Conservation (phyloP, 108 stramenopile species). For the Stephanodiscus minutulus region DNA sequence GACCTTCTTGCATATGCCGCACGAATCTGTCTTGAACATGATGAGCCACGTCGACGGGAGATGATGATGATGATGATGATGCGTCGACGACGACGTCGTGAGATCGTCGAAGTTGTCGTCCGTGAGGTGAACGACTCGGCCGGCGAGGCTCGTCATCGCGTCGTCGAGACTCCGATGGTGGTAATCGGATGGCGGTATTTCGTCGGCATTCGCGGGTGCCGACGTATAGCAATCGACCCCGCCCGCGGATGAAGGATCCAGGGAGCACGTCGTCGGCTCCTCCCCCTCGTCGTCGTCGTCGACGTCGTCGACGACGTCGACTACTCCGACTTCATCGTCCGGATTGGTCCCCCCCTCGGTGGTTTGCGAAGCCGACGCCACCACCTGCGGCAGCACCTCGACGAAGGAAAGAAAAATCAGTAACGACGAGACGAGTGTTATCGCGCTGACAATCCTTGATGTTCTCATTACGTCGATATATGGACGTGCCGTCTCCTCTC, state of each 20-base stretch:
- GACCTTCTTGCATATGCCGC: constrained; percentile 45
- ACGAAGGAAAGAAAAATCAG: neutral
- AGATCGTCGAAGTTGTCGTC: constrained; percentile 45
- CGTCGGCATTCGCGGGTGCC: neutral
- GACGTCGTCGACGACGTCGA: too few species aligned
- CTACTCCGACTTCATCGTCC: neutral
- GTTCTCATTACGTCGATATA: neutral
- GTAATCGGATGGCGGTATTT: constrained; percentile 1
- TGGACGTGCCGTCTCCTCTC: too few species aligned
- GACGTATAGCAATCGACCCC: constrained; percentile 3
- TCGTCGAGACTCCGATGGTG: neutral
- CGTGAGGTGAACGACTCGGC: constrained; percentile 28
- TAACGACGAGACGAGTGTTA: neutral
- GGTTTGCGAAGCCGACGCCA: neutral
- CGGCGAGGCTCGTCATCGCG: constrained; percentile 7
- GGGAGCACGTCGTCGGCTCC: constrained; percentile 16
- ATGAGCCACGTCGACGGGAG: constrained; percentile 46
- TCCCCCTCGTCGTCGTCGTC: constrained; percentile 11
- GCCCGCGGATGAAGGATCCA: constrained; percentile 7
- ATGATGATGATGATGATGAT: too few species aligned
- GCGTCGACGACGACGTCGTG: constrained; percentile 34
- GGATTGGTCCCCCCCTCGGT: neutral
- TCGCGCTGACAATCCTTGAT: neutral
- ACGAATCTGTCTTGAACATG: constrained; percentile 47
- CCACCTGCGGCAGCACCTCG: neutral